phyloP scores from a whole-genome alignment of 805 yeast species.

The Barnettozyma vustinii region DNA sequence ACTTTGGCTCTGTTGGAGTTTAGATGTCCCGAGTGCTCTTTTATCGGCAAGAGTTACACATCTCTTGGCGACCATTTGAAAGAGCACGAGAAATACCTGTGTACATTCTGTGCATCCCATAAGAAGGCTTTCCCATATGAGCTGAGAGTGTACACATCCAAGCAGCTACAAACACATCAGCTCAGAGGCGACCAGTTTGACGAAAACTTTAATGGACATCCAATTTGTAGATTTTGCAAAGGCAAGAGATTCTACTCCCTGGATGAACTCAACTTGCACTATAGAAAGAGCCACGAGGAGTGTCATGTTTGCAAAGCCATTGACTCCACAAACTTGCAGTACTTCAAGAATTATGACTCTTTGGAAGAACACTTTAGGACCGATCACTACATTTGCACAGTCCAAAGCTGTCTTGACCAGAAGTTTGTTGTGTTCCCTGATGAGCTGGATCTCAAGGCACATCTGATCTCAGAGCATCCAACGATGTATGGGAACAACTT shows the following conservation, averaged over 20 bases:
- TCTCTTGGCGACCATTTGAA: conserved; percentile 50
- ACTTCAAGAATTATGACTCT: conserved; percentile 70
- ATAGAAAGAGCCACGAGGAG: conserved; percentile 78
- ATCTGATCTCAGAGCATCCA: conserved; percentile 79
- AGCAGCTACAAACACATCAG: conserved; percentile 66
- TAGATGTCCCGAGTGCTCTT: conserved; percentile 40
- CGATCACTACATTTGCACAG: conserved; percentile 74
- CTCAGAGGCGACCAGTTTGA: conserved; percentile 57
- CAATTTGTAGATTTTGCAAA: conserved; percentile 76
- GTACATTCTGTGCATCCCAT: conserved; percentile 72
- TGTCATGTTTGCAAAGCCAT: conserved; percentile 85
- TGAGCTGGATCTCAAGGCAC: conserved; percentile 81
- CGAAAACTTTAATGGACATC: conserved; percentile 81
- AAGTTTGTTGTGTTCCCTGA: conserved; percentile 90
- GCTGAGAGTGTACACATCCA: conserved; percentile 52
- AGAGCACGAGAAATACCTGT: conserved; percentile 60
- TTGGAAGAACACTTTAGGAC: conserved; percentile 68
- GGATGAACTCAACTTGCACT: conserved; percentile 79
- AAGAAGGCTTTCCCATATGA: conserved; percentile 77
- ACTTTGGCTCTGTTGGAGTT: conserved; percentile 49
- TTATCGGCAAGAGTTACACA: conserved; percentile 28
- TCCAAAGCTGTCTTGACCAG: conserved; percentile 75
- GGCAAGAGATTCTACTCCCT: conserved; percentile 76
- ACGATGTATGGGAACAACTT: conserved; percentile 42
- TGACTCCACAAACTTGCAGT: conserved; percentile 58